phyloP scores from a whole-genome alignment of 2,329 filamentous ascomycete genomes.

The Penicillium sp. region DNA sequence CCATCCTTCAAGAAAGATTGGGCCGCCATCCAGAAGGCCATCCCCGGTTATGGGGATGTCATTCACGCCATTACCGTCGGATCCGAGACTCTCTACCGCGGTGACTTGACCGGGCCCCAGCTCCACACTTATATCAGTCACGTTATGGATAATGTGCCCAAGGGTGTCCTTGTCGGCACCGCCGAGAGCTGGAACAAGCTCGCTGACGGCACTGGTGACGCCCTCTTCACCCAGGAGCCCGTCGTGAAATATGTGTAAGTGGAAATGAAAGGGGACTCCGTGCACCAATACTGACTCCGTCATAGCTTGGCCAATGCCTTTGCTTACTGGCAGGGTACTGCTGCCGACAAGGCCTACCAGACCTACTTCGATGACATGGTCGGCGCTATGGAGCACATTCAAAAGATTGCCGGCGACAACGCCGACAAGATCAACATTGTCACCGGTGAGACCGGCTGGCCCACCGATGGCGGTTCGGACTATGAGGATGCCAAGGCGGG shows the following conservation, averaged over 20 bases:
- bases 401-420: slow-evolving; percentile 53
- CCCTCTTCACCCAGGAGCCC: slow-evolving; percentile 53
- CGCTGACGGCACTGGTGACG: slow-evolving; percentile 63
- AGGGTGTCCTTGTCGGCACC: slow-evolving; percentile 58
- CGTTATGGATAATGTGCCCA: slow-evolving; percentile 55
- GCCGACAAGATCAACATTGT: slow-evolving; percentile 60
- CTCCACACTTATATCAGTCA: slow-evolving; percentile 61
- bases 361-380: slow-evolving; percentile 67
- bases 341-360: slow-evolving; percentile 55
- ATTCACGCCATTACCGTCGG: slow-evolving; percentile 69
- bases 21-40: slow-evolving; percentile 50
- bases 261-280: neutral
- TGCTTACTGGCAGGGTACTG: slow-evolving; percentile 68
- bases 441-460: slow-evolving; percentile 69
- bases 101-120: slow-evolving; percentile 60
- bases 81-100: slow-evolving; percentile 67
- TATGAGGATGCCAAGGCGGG: slow-evolving; percentile 62
- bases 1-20: slow-evolving; percentile 60
- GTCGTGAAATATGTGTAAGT: slow-evolving; percentile 59
- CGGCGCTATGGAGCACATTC: slow-evolving; percentile 62
- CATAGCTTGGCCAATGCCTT: slow-evolving; percentile 62
- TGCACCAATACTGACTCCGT: slow-evolving; percentile 12
- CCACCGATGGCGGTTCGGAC: slow-evolving; percentile 58
- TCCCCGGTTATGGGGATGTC: slow-evolving; percentile 51
- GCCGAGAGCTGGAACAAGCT: slow-evolving; percentile 73